A percentile compares a stretch with the other conserved stretches of the same genome.
These are phyloP conservation scores for Boletus insuetus DNA, from an alignment of 768 basidiomycete genomes.

Conservation along the genomic window DNA sequence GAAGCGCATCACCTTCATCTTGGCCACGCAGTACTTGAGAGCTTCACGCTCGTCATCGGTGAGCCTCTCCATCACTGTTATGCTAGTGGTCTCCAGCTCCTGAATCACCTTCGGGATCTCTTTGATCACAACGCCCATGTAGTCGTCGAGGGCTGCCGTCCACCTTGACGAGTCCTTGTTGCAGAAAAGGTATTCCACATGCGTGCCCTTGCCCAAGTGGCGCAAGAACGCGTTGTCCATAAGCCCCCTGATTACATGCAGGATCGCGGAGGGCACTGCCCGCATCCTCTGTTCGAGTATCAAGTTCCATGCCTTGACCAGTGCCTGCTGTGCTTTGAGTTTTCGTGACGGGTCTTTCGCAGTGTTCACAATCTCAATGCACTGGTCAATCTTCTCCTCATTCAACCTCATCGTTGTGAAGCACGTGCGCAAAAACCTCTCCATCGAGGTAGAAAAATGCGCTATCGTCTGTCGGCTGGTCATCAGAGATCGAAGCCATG, in stretches of 20 bases:
- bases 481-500: too few species aligned
- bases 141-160: not conserved
- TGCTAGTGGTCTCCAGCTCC: not conserved
- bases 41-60: not conserved
- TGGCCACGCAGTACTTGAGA: not conserved
- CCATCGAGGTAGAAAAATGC: not conserved
- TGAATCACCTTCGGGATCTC: not conserved
- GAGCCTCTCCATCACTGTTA: not conserved
- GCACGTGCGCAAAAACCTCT: too few species aligned
- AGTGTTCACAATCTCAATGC: too few species aligned
- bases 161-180: not conserved
- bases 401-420: too few species aligned
- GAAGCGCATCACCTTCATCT: not conserved
- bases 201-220: not conserved
- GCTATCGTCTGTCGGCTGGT: too few species aligned
- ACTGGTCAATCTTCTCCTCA: too few species aligned
- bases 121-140: not conserved
- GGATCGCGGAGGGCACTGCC: not conserved
- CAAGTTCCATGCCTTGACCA: too few species aligned
- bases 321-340: too few species aligned
- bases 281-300: too few species aligned
- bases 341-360: too few species aligned
- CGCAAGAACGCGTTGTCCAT: not conserved
- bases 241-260: not conserved
- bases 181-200: not conserved